Percentiles rank a stretch among this genome's conserved stretches.
Conservation (phyloP, 805 yeast genomes). For the Myxozyma mucilagina region DNA sequence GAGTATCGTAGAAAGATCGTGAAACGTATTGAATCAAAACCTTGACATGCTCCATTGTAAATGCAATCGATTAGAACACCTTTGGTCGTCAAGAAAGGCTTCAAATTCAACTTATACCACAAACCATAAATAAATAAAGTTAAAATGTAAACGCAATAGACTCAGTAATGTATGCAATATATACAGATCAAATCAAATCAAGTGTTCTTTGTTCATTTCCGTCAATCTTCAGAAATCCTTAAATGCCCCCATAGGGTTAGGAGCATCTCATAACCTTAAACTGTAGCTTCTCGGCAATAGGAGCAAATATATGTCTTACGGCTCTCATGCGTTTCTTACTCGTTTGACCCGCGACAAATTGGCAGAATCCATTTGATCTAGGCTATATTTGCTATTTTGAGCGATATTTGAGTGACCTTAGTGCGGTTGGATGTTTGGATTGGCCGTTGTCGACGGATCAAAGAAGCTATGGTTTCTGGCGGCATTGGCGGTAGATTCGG, state of each 20-base stretch:
- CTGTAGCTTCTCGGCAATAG: no score
- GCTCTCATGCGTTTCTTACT: no score
- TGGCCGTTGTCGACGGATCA: background rate
- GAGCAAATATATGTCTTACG: no score
- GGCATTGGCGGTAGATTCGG: background rate
- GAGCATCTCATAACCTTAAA: no score
- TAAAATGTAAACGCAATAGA: background rate
- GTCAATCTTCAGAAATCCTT: no score
- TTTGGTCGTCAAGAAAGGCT: background rate
- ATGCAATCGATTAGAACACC: background rate
- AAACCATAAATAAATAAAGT: background rate
- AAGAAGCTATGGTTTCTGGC: background rate
- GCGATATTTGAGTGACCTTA: background rate
- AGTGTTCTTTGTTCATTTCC: no score
- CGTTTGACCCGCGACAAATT: no score
- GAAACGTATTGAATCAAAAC: slow-evolving; percentile 70
- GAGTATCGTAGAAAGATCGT: slow-evolving; percentile 82
- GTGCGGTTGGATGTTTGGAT: background rate
- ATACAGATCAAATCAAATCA: background rate
- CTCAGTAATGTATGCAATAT: background rate
- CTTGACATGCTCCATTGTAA: slow-evolving; percentile 29
- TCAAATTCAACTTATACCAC: no score
- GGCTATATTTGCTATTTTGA: no score
- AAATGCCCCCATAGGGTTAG: no score
- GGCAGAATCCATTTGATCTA: no score